These are phyloP conservation scores for Suhomyces sp. DNA, from an alignment of 805 yeast genomes.

Conservation along the genomic window DNA sequence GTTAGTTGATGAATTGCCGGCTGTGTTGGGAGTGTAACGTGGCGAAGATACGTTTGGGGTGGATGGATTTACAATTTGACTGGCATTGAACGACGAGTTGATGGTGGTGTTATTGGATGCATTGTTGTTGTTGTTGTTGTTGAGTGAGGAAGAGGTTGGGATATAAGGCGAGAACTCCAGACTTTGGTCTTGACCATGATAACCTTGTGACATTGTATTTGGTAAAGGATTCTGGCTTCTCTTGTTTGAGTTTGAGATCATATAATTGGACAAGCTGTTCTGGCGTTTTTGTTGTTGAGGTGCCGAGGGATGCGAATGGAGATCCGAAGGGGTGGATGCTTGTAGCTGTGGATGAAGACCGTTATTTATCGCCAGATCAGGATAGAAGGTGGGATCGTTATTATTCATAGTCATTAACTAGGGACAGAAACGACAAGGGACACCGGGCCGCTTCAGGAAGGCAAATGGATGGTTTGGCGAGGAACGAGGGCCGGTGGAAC, in stretches of 20 bases:
- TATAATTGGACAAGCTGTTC: conserved; percentile 35
- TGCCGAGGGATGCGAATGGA: neutral
- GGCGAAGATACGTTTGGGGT: conserved; percentile 8
- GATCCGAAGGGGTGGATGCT: conserved; percentile 1
- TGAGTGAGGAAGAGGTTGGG: too few species aligned
- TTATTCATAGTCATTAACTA: conserved; percentile 3
- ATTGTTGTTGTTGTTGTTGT: conserved; percentile 8
- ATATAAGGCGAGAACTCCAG: too few species aligned
- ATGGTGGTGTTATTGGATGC: conserved; percentile 15
- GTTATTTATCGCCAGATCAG: conserved; percentile 8
- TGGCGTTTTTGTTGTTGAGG: conserved; percentile 38
- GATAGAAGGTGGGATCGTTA: conserved; percentile 5
- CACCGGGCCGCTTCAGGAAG: neutral
- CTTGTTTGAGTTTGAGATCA: conserved; percentile 34
- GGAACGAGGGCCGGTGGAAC: neutral
- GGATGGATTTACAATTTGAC: neutral
- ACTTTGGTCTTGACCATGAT: conserved; percentile 7
- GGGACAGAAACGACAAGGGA: neutral
- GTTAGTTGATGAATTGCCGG: neutral
- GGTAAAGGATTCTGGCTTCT: conserved; percentile 30
- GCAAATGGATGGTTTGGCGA: neutral
- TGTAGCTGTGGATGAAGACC: conserved; percentile 3
- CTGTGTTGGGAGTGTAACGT: conserved; percentile 5
- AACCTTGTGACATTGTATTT: conserved; percentile 5
- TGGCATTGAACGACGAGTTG: conserved; percentile 9